Percentiles rank a stretch among this genome's conserved stretches.
Evolutionary conservation across 2,329 filamentous ascomycete genomes (phyloP).

Genomic region (Elsinoe fawcettii): DNA sequence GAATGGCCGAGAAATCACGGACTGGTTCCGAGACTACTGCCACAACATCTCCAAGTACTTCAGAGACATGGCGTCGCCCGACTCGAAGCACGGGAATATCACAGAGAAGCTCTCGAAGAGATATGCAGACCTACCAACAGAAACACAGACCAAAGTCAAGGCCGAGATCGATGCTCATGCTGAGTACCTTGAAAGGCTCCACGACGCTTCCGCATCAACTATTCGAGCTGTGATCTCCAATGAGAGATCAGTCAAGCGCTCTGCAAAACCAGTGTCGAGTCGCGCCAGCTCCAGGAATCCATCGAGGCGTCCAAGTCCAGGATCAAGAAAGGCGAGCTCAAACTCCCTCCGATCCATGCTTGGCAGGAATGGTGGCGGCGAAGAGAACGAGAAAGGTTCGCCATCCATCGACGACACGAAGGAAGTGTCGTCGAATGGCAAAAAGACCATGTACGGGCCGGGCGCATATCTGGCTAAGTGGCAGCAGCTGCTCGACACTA

Average conservation of each 20-base stretch:
- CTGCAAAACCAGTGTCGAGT: not conserved
- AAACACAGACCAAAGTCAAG: conserved; percentile 42
- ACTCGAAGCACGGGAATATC: conserved; percentile 19
- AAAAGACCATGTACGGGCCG: conserved; percentile 49
- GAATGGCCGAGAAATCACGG: conserved; percentile 58
- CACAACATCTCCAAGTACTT: conserved; percentile 28
- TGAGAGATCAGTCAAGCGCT: conserved; percentile 14
- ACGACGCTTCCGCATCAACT: conserved; percentile 45
- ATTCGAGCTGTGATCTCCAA: conserved; percentile 50
- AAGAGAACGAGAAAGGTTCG: not conserved
- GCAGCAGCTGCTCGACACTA: conserved; percentile 64
- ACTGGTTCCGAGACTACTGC: conserved; percentile 54
- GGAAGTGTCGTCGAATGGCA: conserved; percentile 13
- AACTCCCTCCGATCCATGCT: conserved; percentile 4
- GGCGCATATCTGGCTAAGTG: conserved; percentile 66
- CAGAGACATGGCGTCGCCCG: not conserved
- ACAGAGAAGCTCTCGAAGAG: conserved; percentile 31
- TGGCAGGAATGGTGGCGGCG: not conserved
- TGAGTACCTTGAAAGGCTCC: conserved; percentile 51
- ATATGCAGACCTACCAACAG: conserved; percentile 41
- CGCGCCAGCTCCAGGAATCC: not conserved
- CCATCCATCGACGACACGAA: not conserved
- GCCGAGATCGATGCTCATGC: conserved; percentile 53
- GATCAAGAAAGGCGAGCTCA: not conserved
- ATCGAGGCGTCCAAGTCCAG: conserved; percentile 3